phyloP scores from a whole-genome alignment of 805 yeast genomes.

The Candida fluviatilis region DNA sequence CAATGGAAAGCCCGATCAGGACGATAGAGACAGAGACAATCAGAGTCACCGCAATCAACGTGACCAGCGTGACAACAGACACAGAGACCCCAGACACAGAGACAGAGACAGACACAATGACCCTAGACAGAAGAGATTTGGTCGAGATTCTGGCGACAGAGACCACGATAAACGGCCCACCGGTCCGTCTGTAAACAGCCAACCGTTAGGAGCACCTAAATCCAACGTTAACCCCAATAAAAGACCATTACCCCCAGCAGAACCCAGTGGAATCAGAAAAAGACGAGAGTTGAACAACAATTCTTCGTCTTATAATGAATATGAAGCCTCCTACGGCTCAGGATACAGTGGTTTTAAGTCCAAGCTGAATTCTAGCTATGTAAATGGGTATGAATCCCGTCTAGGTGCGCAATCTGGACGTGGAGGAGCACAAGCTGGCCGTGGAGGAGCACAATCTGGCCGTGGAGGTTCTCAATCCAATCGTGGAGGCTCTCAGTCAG shows the following conservation, averaged over 20 bases:
- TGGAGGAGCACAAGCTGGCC: not conserved
- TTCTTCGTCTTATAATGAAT: conserved; percentile 1
- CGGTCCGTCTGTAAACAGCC: not conserved
- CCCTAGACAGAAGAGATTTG: not conserved
- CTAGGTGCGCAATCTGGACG: not conserved
- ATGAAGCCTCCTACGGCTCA: not conserved
- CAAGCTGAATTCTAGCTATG: not conserved
- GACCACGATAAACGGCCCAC: not conserved
- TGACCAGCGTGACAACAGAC: not conserved
- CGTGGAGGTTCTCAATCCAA: not conserved
- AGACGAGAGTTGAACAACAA: conserved; percentile 3
- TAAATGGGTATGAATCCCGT: not conserved
- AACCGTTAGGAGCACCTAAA: no score
- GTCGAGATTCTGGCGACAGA: not conserved
- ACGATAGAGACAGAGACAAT: not conserved
- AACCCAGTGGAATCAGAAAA: conserved; percentile 5
- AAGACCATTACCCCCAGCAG: conserved; percentile 5
- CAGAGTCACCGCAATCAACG: not conserved
- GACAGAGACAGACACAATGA: not conserved
- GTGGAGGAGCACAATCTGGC: no score
- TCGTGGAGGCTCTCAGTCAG: not conserved
- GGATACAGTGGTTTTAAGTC: conserved; percentile 1
- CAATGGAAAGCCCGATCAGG: not conserved
- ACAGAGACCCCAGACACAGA: not conserved
- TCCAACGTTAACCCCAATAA: not conserved